Percentiles rank a stretch among this genome's conserved stretches.
Evolutionary conservation across 768 basidiomycete genomes (phyloP).

Genomic region (Flagelloscypha sp.): DNA sequence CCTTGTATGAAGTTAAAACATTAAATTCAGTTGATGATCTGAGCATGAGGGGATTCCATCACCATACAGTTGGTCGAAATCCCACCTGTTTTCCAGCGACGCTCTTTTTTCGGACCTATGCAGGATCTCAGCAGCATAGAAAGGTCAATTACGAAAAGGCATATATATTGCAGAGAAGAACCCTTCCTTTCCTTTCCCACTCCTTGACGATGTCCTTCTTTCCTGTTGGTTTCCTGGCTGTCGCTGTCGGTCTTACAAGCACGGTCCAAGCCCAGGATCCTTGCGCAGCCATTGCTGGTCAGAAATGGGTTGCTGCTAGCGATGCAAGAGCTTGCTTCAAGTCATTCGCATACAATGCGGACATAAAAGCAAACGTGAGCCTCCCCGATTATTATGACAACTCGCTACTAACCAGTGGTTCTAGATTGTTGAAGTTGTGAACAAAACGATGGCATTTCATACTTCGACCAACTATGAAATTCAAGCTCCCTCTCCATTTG

Average conservation of each 20-base stretch:
- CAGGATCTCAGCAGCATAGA: too few species aligned
- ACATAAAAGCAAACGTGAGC: conserved; percentile 43
- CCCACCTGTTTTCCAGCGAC: too few species aligned
- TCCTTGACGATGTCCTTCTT: too few species aligned
- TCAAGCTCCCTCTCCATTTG: conserved; percentile 44
- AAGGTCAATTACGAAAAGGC: too few species aligned
- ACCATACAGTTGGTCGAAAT: too few species aligned
- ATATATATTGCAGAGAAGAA: too few species aligned
- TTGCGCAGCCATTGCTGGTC: conserved; percentile 43
- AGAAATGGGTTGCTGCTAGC: conserved; percentile 46
- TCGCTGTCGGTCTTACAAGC: neutral
- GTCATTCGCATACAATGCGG: conserved; percentile 38
- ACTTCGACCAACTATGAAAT: conserved; percentile 56
- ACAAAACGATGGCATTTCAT: conserved; percentile 51
- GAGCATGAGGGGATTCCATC: too few species aligned
- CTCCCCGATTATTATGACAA: neutral
- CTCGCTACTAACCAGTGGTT: neutral
- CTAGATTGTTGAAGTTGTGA: conserved; percentile 50
- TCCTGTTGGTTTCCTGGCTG: too few species aligned
- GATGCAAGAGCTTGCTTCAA: conserved; percentile 45
- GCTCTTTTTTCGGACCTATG: too few species aligned
- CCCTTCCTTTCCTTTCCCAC: too few species aligned
- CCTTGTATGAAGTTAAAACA: too few species aligned
- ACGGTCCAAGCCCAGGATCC: conserved; percentile 25
- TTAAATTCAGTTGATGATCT: too few species aligned